Evolutionary conservation across 129 eudicot genomes (phyloP), one percentile per base, ranked within the genome.

Genomic region (Flaveria trinervia): DNA sequence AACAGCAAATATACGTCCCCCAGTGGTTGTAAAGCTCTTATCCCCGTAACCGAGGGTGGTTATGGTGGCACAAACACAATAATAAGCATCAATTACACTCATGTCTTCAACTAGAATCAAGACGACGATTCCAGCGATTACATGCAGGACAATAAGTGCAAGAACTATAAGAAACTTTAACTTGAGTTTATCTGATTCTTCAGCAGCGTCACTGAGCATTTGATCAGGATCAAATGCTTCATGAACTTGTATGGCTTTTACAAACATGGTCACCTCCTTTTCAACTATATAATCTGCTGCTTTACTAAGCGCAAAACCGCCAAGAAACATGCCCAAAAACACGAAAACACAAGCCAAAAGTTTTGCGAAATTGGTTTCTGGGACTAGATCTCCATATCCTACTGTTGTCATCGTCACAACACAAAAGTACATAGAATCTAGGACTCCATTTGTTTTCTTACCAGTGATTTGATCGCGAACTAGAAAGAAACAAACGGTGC

Each of bases 381-480:
- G 97, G 30, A 92, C 93, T 9, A 92, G 76, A 66, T 92, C 97
- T 9, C 97, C 97, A 68, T 92, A 92, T 14, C 96, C 97, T 68
- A 92, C 91, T 9, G 97, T 92, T 28, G 97, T 92, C 97, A 92
- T 92, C 17, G 97, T 92, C 18, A 89, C 93, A 55, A 89, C 83
- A 61, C 96, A 89, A 41, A 92, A 84, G 39, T 92, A 92, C 17
- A 92, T 66, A 1, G 97, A 86, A 79, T 92, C 97, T 2, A 92
- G 75, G 71, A 92, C 11, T 16, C 74, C 91, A 46, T 86, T 83
- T 20, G 93, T 89, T 74, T 89, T 89, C 62, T 54, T 83, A 17
- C 97, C 97, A 7, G 73, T 78, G 39, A 92, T 84, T 51, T 87
- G 92, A 72, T 86, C 67, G 25, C 86, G 83, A 2, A 89, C 80